Evolutionary conservation across 1,284 basidiomycete species (phyloP), one percentile per base, ranked within the genome.

Genomic region (Naganishia sp.): DNA sequence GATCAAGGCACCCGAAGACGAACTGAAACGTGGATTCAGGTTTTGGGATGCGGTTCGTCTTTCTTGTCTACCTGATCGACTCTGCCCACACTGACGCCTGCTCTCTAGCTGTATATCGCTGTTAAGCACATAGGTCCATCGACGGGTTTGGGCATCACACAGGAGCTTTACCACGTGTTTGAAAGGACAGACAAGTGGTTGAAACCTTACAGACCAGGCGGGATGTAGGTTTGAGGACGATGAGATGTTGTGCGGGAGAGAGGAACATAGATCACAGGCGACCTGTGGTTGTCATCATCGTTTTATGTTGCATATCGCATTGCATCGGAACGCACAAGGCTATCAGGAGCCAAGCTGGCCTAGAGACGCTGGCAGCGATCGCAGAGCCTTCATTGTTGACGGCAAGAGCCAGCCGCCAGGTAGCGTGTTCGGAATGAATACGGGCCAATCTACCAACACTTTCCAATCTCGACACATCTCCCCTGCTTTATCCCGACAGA

Each of bases 1-100:
- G 25, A 90, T 99, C 72, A 95, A 93, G 82, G 81, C 80, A 69
- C 91, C 95, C 7, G 87, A 87, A 78, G 81, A 81, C 65, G 95
- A 99, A 83, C 88, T 99, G 57, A 91, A 94, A 77, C 83, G 96
- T 64, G 94, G 94, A 5, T 98, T 99, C 83, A 84, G 96, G 72
- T 99, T 99, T 83, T 99, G 96, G 95, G 90, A 95, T 76, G 86
- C 94, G 78, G 93, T 95, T 77, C 83, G 92, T 86, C 15, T 33
- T 45, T 45, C 11, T 18, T 16, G 13, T 7, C 7, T 1, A 1
- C 16, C 46, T 66, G 61, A 70, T 69, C 71, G 70, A 28, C 55
- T 31, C 50, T 33, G 33, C 36, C 64, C 49, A 39, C 15, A 42
- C 48, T 52, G 7, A 61, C 36, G n/a, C 39, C 33, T 49, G 70